Evolutionary conservation across 805 yeast species (phyloP).

Genomic region (Saturnispora serradocipensis): DNA sequence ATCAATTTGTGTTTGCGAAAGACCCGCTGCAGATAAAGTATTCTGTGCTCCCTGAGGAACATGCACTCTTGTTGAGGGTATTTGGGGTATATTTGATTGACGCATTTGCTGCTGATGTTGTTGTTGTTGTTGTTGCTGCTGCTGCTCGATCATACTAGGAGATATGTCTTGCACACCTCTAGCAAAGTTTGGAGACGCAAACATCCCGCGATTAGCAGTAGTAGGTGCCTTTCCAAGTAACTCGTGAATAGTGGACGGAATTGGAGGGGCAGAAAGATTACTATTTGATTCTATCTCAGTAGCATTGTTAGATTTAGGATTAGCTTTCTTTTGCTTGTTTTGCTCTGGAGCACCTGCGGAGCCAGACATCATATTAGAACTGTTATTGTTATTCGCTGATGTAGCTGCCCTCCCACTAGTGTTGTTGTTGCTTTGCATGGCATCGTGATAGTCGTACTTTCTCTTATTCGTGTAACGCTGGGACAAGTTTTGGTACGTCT

Average conservation of each 20-base stretch:
- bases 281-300: not conserved
- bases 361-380: not conserved
- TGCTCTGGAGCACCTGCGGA: not conserved
- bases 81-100: constrained; percentile 1
- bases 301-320: not conserved
- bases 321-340: not conserved
- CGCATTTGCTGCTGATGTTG: constrained; percentile 12
- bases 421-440: constrained; percentile 7
- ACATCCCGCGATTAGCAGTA: not conserved
- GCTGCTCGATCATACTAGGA: constrained; percentile 16
- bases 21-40: constrained; percentile 56
- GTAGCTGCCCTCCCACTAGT: not conserved
- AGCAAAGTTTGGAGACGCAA: constrained; percentile 2
- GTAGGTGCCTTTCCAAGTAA: constrained; percentile 6
- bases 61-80: constrained; percentile 31
- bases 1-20: constrained; percentile 60
- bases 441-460: constrained; percentile 13
- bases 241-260: constrained; percentile 28
- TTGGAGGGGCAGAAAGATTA: constrained; percentile 22
- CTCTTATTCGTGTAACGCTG: constrained; percentile 13
- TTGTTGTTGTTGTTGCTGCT: constrained; percentile 20
- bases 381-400: not conserved
- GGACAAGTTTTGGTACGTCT: constrained; percentile 11
- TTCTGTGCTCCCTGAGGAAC: constrained; percentile 69
- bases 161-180: not conserved